Evolutionary conservation across 306 rosid species (phyloP).

Genomic region (Quercus wislizeni): DNA sequence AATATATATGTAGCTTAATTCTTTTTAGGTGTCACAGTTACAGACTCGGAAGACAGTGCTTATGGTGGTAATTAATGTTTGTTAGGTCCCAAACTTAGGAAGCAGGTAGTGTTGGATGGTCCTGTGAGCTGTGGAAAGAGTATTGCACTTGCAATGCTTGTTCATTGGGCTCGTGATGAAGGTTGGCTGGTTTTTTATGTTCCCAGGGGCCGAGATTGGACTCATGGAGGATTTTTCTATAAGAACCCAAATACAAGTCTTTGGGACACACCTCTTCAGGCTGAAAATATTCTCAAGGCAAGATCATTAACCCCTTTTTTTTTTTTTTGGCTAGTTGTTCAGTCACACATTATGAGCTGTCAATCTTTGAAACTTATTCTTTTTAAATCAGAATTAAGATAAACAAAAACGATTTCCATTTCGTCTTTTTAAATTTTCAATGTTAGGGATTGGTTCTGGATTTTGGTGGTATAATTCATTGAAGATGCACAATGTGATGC

Average conservation of each 20-base stretch:
- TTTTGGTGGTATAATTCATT: no score
- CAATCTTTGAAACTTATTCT: neutral
- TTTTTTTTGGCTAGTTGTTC: neutral
- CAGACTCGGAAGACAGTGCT: neutral
- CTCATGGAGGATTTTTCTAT: conserved; percentile 83
- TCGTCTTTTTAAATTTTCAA: neutral
- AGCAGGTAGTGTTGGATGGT: conserved; percentile 89
- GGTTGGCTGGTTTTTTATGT: conserved; percentile 96
- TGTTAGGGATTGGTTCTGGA: neutral
- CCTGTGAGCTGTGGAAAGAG: conserved; percentile 92
- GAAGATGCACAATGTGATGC: no score
- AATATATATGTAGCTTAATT: no score
- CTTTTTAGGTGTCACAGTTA: neutral
- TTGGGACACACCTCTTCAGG: conserved; percentile 97
- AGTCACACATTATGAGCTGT: neutral
- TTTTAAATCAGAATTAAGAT: neutral
- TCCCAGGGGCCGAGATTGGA: conserved; percentile 84
- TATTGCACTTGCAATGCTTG: conserved; percentile 86
- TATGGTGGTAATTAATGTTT: conserved; percentile 19
- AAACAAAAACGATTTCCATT: neutral
- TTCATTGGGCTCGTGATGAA: conserved; percentile 96
- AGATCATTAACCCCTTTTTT: conserved; percentile 18
- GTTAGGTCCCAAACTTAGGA: conserved; percentile 62
- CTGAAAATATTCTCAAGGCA: conserved; percentile 76
- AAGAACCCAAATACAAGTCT: conserved; percentile 66